These are phyloP conservation scores for Phyllosticta paracitricarpa DNA, from an alignment of 2,329 filamentous ascomycete genomes.

Conservation along the genomic window DNA sequence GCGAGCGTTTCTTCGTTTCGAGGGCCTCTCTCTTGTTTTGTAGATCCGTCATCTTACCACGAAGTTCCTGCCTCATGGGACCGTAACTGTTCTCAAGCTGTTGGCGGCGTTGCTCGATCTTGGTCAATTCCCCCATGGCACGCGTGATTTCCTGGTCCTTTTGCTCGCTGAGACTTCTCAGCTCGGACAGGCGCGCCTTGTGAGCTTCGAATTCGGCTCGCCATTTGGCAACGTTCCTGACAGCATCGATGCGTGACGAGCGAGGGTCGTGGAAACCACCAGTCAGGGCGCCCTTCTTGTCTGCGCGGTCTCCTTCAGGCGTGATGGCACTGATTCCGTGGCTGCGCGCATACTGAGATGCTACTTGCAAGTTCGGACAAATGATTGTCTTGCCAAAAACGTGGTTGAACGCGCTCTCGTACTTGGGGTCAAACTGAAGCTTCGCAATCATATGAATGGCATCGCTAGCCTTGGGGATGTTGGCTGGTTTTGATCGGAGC, in stretches of 20 bases:
- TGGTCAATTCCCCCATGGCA: constrained; percentile 75
- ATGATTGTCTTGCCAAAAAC: constrained; percentile 95
- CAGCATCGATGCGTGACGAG: constrained; percentile 76
- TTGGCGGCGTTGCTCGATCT: constrained; percentile 65
- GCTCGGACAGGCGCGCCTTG: constrained; percentile 51
- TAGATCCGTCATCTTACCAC: constrained; percentile 63
- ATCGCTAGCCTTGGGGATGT: constrained; percentile 77
- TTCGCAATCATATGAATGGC: constrained; percentile 81
- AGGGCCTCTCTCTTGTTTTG: constrained; percentile 64
- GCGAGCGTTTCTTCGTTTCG: constrained; percentile 55
- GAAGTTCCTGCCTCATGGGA: constrained; percentile 66
- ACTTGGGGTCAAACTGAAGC: constrained; percentile 65
- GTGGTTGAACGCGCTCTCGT: constrained; percentile 80
- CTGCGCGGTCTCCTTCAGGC: constrained; percentile 85
- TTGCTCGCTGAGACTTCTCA: constrained; percentile 60
- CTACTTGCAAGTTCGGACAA: constrained; percentile 79
- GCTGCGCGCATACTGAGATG: constrained; percentile 81
- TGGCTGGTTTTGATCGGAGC: constrained; percentile 58
- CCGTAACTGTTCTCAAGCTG: constrained; percentile 76
- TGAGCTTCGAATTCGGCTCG: constrained; percentile 64
- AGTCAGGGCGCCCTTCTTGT: constrained; percentile 90
- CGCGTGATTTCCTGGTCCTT: constrained; percentile 84
- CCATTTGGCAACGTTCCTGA: constrained; percentile 64
- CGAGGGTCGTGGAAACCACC: constrained; percentile 87
- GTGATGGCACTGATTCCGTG: constrained; percentile 91